Evolutionary conservation across 2,329 filamentous ascomycete species (phyloP), one percentile per base, ranked within the genome.

Genomic region (Colletotrichum tamarilloi): DNA sequence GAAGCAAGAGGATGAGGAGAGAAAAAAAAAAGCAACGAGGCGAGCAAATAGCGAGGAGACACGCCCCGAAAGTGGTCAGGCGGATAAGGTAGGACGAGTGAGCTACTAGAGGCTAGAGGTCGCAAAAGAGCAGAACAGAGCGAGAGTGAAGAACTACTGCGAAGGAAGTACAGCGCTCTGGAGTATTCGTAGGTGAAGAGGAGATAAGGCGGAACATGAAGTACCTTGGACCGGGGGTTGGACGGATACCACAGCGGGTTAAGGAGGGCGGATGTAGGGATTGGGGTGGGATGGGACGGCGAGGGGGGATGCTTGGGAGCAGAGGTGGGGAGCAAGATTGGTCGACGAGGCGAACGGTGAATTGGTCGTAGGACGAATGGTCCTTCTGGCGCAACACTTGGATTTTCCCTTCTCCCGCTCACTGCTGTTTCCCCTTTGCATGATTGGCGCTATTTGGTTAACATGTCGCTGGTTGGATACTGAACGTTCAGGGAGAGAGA

Each of bases 241-340:
- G 46, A 73, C 67, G 70, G 60, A 70, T 73, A 70, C 67, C 70
- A 64, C 59, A 72, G 66, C 56, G 49, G 71, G 53, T 66, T 68
- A 68, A 66, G 60, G 71, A 73, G 67, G 71, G 71, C 68, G 67
- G 62, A 72, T 67, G 72, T 74, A 72, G 67, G 72, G 72, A 72
- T 67, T 72, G 67, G 72, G 49, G 63, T 74, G 72, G 62, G 72
- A 72, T 72, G 57, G 35, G 55, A 73, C 62, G 57, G 69, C n/a
- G 69, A 49, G 65, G 68, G 59, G 65, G 59, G 30, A 24, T 30
- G 68, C 64, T 32, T 62, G 58, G 56, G 70, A 55, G 62, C 28
- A 56, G 26, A 73, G 59, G 60, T 73, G 70, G 70, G 64, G 70
- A 60, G 70, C 28, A 42, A 35, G 59, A 73, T 65, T 65, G 60